Conservation (phyloP, 2,329 filamentous ascomycete genomes). For the Akanthomyces muscarius region DNA sequence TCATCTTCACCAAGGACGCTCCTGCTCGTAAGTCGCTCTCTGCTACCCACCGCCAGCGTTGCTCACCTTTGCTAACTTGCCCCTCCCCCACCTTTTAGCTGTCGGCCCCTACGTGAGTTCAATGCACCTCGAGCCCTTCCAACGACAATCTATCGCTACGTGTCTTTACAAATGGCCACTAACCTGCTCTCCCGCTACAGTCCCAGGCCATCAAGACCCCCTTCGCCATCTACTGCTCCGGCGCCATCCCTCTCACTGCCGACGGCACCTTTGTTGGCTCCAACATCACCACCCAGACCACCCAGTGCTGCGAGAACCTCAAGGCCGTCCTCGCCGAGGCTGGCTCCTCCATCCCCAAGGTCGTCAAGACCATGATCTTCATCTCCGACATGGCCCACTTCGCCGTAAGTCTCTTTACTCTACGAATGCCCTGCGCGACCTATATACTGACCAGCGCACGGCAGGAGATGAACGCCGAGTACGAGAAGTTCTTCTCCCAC, state of each 20-base stretch:
- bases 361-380: conserved; percentile 92
- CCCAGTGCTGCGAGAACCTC: conserved; percentile 69
- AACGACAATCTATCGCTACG: not conserved
- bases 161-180: conserved; percentile 15
- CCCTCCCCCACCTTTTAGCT: conserved; percentile 36
- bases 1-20: conserved; percentile 56
- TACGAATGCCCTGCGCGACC: not conserved
- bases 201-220: conserved; percentile 65
- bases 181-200: conserved; percentile 32
- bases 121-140: not conserved
- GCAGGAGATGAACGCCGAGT: conserved; percentile 78
- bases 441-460: not conserved
- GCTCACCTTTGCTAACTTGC: conserved; percentile 17
- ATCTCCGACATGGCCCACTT: conserved; percentile 89
- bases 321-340: conserved; percentile 78
- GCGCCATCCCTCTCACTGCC: conserved; percentile 66
- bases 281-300: conserved; percentile 60
- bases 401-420: conserved; percentile 41
- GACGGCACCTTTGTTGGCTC: conserved; percentile 54
- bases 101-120: conserved; percentile 59
- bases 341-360: conserved; percentile 70
- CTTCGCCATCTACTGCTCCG: conserved; percentile 62
- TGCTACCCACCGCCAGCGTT: not conserved
- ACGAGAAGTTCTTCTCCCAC: conserved; percentile 76
- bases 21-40: conserved; percentile 47